Evolutionary conservation across 768 basidiomycete species (phyloP), one percentile per base, ranked within the genome.

Genomic region (Rhizopogon vesiculosus): DNA sequence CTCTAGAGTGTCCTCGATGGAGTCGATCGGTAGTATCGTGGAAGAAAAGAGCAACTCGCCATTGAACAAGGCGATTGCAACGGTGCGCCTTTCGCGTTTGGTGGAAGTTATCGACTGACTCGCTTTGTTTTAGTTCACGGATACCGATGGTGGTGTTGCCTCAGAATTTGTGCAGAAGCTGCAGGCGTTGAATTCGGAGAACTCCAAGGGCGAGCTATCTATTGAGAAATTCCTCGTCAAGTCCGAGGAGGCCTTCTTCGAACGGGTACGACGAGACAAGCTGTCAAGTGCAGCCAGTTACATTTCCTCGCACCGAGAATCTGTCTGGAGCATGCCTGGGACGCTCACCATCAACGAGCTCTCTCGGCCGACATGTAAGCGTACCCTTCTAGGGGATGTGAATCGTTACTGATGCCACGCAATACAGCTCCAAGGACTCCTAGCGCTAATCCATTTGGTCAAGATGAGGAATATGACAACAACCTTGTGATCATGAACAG

Each of bases 181-280:
- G 41, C 88, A 92, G 65, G 66, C 66, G 55, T 79, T 96, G 56
- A 86, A 81, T 43, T 77, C 93, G 0, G 89, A 92, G 54, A 97
- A 96, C 68, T 94, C 94, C 5, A 91, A 93, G 73, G 82, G 84
- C 52, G 93, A 96, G 61, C 69, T 97, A 25, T 96, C 92, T 33
- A 97, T 97, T 61, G 94, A 96, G 69, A 89, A 89, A 69, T 97
- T 78, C 78, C 73, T 97, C 60, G 77, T 84, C 59, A 96, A 95
- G 76, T 93, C 89, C 60, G 94, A 97, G 72, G 92, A 94, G 65
- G 85, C 84, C 0, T 97, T 93, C 84, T 96, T 96, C 72, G 87
- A 90, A 57, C 87, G 85, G 66, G 90, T 94, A 59, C 85, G 89
- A 66, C 89, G 86, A 70, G 92, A 95, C 62, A 94, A 91, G 76